phyloP scores from a whole-genome alignment of 106 monocot species.

The Dioscorea zingiberensis region DNA sequence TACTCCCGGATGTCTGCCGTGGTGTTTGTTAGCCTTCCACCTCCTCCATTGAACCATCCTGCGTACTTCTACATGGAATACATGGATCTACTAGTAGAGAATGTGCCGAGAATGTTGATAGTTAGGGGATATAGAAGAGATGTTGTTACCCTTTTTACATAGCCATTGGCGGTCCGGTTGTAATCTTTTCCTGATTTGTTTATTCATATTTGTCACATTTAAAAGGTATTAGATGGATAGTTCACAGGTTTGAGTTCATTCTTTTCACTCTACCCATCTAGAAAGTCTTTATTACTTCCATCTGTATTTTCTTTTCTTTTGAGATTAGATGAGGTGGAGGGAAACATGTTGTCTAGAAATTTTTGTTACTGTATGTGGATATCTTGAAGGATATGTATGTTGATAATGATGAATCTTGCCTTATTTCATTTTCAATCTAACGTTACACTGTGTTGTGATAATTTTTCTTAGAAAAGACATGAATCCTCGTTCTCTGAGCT shows the following conservation, averaged over 20 bases:
- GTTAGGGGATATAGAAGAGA: conserved; percentile 93
- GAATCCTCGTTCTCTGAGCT: too few species aligned
- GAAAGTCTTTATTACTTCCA: too few species aligned
- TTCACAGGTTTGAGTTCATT: conserved; percentile 1
- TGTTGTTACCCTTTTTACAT: conserved; percentile 96
- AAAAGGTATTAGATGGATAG: conserved; percentile 1
- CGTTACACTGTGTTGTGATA: too few species aligned
- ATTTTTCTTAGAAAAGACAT: too few species aligned
- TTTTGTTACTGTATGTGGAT: too few species aligned
- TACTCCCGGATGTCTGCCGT: conserved; percentile 95
- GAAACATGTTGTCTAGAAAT: too few species aligned
- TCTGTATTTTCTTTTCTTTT: too few species aligned
- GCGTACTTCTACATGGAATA: conserved; percentile 98
- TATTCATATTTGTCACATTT: neutral
- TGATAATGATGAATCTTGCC: too few species aligned
- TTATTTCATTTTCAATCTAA: too few species aligned
- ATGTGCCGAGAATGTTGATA: conserved; percentile 85
- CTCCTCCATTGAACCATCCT: conserved; percentile 77
- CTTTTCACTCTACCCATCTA: neutral
- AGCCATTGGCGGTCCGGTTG: neutral
- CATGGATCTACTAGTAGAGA: conserved; percentile 94
- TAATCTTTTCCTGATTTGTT: neutral
- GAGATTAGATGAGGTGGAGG: too few species aligned
- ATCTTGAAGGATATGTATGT: too few species aligned
- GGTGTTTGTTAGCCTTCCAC: conserved; percentile 93